These are phyloP conservation scores for Pseudogymnoascus sp. DNA, from an alignment of 2,329 filamentous ascomycete species.

Conservation along the genomic window DNA sequence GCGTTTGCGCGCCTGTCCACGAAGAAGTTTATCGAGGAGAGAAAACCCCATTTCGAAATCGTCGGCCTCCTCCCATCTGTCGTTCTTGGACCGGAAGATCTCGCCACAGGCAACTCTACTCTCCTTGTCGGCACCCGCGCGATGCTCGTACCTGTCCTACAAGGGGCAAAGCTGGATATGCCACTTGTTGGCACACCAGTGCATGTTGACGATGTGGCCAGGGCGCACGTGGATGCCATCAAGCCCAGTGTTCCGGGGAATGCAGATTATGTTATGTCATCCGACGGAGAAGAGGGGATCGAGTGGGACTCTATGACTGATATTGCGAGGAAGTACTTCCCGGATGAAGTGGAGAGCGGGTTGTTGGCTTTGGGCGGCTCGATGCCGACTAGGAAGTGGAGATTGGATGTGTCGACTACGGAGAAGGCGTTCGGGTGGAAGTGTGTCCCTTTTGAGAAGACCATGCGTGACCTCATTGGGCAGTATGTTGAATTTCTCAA, in stretches of 20 bases:
- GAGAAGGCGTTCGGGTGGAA: constrained; percentile 29
- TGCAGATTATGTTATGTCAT: neutral
- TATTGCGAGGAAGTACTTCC: constrained; percentile 30
- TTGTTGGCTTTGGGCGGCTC: constrained; percentile 26
- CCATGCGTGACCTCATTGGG: constrained; percentile 28
- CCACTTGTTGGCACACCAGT: constrained; percentile 5
- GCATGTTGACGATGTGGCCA: constrained; percentile 8
- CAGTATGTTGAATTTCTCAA: constrained; percentile 29
- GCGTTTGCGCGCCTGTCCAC: constrained; percentile 18
- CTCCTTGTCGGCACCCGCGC: neutral
- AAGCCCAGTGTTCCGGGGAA: neutral
- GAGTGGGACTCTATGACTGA: constrained; percentile 33
- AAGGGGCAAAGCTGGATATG: neutral
- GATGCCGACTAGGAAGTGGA: constrained; percentile 25
- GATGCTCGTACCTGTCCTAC: neutral
- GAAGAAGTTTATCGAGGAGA: constrained; percentile 13
- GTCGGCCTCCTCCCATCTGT: constrained; percentile 6
- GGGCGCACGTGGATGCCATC: constrained; percentile 8
- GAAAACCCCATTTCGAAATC: constrained; percentile 1
- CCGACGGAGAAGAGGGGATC: constrained; percentile 18
- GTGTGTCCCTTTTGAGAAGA: constrained; percentile 29
- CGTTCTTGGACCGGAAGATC: constrained; percentile 6
- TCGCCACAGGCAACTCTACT: neutral
- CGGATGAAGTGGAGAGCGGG: constrained; percentile 24
- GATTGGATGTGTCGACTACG: constrained; percentile 26